Base-by-base conservation (phyloP, 495 filamentous ascomycete species). In the Trichoderma reesei region DNA sequence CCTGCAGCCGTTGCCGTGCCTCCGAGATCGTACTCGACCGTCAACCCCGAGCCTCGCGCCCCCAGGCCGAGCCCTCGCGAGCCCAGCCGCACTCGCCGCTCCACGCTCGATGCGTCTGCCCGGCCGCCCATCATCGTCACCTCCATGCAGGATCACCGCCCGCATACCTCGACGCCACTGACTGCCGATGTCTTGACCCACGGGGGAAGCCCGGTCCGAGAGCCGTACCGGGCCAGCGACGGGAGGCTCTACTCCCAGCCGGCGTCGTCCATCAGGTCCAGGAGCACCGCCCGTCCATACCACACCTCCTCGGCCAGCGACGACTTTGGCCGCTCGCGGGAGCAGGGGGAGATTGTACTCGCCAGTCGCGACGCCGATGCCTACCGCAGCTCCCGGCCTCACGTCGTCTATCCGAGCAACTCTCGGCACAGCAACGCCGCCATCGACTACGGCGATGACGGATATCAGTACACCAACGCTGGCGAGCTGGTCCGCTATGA, bases 391-490 rank as follows among this genome's bases (percentile, higher is more conserved):
- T 44, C 77, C 6, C 74, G 75, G 2, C 72, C 74, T 9, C 66
- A 68, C 8, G 65, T 73, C 3, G 62, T 71, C 56, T 79, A 79
- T 59, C 60, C 72, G 70, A 46, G 60, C 64, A 61, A 70, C 34
- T 68, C 72, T 60, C 69, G 71, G 65, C 65, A 72, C 46, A 67
- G 67, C 66, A 68, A 68, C 5, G 74, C 73, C 1, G 78, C 83
- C 41, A 74, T 81, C 13, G 84, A 87, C 60, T 86, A 86, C 69
- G 83, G 85, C 61, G 85, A 87, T 44, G 79, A 86, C 46, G 85
- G 85, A 1, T 90, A 86, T 69, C 87, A 88, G 59, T 91, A 90
- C 66, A 90, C 88, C 5, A 87, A 83, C 34, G 83, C 86, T 9
- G 79, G 83, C 66, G 88, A 90, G 65, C 76, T 89, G 60, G 87